Conservation (phyloP, 2,329 filamentous ascomycete species). For the Piedraia hortae region DNA sequence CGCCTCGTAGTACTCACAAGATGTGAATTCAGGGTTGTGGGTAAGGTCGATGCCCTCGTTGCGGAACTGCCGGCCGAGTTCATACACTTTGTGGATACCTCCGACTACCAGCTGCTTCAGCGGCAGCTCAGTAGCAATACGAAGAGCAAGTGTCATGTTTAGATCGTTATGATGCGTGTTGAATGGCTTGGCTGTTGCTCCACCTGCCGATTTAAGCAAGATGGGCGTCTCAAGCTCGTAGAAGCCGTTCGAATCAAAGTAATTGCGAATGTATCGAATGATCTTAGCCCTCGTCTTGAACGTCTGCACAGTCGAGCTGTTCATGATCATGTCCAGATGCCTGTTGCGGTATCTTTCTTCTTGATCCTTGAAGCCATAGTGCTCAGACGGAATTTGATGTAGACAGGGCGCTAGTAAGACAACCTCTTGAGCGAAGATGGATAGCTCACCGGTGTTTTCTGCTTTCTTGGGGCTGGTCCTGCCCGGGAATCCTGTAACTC, state of each 20-base stretch:
- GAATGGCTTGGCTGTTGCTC: slow-evolving; percentile 87
- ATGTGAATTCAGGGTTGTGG: slow-evolving; percentile 96
- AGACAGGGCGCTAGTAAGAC: slow-evolving; percentile 70
- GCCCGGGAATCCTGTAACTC: slow-evolving; percentile 58
- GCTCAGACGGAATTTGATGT: slow-evolving; percentile 67
- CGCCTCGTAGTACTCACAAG: slow-evolving; percentile 89
- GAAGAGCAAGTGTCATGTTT: slow-evolving; percentile 82
- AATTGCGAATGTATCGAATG: slow-evolving; percentile 63
- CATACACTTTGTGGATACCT: slow-evolving; percentile 80
- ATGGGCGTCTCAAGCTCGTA: slow-evolving; percentile 90
- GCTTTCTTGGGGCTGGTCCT: slow-evolving; percentile 62
- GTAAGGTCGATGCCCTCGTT: slow-evolving; percentile 82
- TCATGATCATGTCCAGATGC: slow-evolving; percentile 92
- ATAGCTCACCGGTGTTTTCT: slow-evolving; percentile 52
- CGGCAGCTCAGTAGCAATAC: slow-evolving; percentile 82
- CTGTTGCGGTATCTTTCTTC: slow-evolving; percentile 82
- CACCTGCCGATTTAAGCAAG: slow-evolving; percentile 87
- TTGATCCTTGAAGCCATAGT: slow-evolving; percentile 85
- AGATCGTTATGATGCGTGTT: slow-evolving; percentile 88
- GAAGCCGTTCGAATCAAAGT: slow-evolving; percentile 65
- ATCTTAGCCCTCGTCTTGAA: slow-evolving; percentile 72
- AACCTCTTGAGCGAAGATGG: slow-evolving; percentile 72
- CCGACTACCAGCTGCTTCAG: slow-evolving; percentile 93
- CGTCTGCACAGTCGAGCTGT: slow-evolving; percentile 57
- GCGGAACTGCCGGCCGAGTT: slow-evolving; percentile 82